Evolutionary conservation across 2,329 filamentous ascomycete species (phyloP), one percentile per base, ranked within the genome.

Genomic region (Aspergillus tanneri): DNA sequence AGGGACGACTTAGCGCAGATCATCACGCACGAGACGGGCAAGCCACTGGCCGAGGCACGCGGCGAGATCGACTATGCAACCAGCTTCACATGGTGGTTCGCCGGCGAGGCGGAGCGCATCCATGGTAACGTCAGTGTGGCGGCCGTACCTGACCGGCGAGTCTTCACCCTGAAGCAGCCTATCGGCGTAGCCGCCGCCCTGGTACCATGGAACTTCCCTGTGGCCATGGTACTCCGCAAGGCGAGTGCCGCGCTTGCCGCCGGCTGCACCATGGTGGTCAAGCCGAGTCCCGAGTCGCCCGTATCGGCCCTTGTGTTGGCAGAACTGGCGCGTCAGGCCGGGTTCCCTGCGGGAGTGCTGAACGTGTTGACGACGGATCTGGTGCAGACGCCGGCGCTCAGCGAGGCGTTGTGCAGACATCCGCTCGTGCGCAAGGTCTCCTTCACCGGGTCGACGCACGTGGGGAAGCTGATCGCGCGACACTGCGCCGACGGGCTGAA

Each of bases 81-180:
- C 0, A 69, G 72, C 0, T 82, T 83, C 57, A 72, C 74, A 2
- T 77, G 77, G 68, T 84, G 80, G 80, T 83, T 83, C 52, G 69
- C 77, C 0, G 81, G 81, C 2, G 81, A 85, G 58, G 81, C 80
- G 61, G 73, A 84, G 66, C 73, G 82, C 25, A 77, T 85, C n/a
- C 75, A 79, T 21, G 87, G 87, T 12, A 77, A 77, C 0, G 77
- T 85, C 4, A 78, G 81, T 37, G 74, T 77, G 0, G 77, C 84
- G 0, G 73, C 85, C 0, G 70, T 80, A 0, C 81, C 86, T 0
- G 81, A 82, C 24, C 74, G 87, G 5, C 76, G 86, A 10, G 77
- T 84, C 2, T 80, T 91, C 52, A 86, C 84, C 0, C 79, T 90
- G 57, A 91, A 91, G 72, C 85, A 88, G 66, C 85, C 85, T 0